Percentiles rank a stretch among this genome's conserved stretches.
These are phyloP conservation scores for Paecilomyces niveus DNA, from an alignment of 2,329 filamentous ascomycete genomes.

Conservation along the genomic window DNA sequence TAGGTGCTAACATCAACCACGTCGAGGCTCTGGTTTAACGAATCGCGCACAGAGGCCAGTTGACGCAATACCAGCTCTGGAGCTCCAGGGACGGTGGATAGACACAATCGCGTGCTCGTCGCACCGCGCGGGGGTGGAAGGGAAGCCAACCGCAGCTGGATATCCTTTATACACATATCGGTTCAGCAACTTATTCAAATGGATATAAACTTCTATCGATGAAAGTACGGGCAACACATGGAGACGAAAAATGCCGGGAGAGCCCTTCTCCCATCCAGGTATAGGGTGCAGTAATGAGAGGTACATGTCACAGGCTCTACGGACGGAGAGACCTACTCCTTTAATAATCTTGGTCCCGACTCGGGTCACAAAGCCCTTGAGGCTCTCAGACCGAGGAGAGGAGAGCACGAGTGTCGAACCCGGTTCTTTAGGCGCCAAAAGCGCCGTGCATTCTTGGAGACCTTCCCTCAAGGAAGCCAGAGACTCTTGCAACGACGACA, in stretches of 20 bases:
- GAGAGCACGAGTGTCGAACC: constrained; percentile 86
- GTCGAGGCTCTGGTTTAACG: constrained; percentile 77
- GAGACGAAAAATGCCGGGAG: neutral
- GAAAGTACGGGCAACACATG: neutral
- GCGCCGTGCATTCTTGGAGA: constrained; percentile 79
- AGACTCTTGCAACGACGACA: constrained; percentile 54
- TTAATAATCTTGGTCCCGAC: constrained; percentile 88
- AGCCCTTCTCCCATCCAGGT: neutral
- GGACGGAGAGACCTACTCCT: constrained; percentile 55
- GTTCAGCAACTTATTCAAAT: neutral
- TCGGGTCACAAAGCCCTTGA: constrained; percentile 88
- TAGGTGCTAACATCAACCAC: constrained; percentile 71
- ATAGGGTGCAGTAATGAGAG: neutral
- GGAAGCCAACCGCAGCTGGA: constrained; percentile 63
- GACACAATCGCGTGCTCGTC: constrained; percentile 43
- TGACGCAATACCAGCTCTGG: constrained; percentile 59
- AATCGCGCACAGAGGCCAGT: constrained; percentile 63
- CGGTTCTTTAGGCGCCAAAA: constrained; percentile 76
- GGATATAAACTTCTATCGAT: neutral
- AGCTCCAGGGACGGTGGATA: constrained; percentile 47
- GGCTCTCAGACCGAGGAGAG: constrained; percentile 75
- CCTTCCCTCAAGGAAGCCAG: constrained; percentile 59
- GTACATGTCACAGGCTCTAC: neutral
- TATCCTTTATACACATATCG: constrained; percentile 45
- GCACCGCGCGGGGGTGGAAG: constrained; percentile 46